phyloP scores from a whole-genome alignment of 176 grass and related monocot genomes.

The Puccinellia tenuiflora region DNA sequence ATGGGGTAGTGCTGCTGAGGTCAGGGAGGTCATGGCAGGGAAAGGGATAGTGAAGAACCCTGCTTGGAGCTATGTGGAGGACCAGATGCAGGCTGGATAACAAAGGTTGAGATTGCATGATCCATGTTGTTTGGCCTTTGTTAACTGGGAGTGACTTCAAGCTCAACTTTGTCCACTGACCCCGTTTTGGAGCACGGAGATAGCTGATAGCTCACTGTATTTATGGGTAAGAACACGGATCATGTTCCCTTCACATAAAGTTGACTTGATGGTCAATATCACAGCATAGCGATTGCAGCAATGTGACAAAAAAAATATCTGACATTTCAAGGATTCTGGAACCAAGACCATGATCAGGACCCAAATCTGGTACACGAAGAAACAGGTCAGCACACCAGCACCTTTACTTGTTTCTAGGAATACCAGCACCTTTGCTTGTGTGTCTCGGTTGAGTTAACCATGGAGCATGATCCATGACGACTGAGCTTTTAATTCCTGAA shows the following conservation, averaged over 20 bases:
- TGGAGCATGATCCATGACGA: neutral
- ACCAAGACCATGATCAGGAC: neutral
- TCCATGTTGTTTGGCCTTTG: neutral
- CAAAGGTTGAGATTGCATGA: neutral
- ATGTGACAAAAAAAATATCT: too few species aligned
- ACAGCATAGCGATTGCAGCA: neutral
- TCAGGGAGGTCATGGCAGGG: slow-evolving; percentile 22
- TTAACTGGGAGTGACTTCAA: neutral
- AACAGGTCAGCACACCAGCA: neutral
- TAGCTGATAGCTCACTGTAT: neutral
- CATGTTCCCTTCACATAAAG: neutral
- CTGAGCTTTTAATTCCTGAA: neutral
- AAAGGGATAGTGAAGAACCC: slow-evolving; percentile 18
- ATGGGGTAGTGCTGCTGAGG: slow-evolving; percentile 27
- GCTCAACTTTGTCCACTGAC: neutral
- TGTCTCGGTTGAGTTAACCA: too few species aligned
- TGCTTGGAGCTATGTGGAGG: slow-evolving; percentile 30
- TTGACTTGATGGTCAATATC: neutral
- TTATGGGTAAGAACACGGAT: neutral
- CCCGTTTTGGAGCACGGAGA: neutral
- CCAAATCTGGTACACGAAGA: neutral
- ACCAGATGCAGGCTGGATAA: neutral
- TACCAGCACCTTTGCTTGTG: too few species aligned
- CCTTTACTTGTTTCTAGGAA: neutral
- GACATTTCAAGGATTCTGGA: neutral